Evolutionary conservation across 805 yeast genomes (phyloP).

Genomic region (Cyberlindnera suaveolens): DNA sequence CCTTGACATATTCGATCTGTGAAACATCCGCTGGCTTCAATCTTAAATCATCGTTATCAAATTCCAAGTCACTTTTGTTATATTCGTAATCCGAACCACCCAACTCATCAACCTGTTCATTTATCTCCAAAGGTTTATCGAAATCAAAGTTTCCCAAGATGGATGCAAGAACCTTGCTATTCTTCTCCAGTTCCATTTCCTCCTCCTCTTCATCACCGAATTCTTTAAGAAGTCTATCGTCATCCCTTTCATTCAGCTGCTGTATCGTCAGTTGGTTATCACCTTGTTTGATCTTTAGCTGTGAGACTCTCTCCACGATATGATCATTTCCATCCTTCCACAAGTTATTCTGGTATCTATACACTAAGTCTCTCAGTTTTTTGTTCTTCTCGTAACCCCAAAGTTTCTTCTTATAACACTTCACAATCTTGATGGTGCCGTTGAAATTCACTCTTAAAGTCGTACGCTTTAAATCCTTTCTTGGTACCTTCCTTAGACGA

Average conservation of each 20-base stretch:
- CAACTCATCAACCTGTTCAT: conserved; percentile 34
- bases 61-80: conserved; percentile 31
- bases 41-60: conserved; percentile 30
- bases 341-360: conserved; percentile 52
- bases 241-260: conserved; percentile 10
- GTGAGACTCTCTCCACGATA: conserved; percentile 53
- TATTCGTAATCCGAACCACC: conserved; percentile 42
- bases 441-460: conserved; percentile 60
- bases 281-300: conserved; percentile 14
- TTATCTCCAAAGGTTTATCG: conserved; percentile 41
- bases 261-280: conserved; percentile 8
- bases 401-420: conserved; percentile 66
- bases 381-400: conserved; percentile 87
- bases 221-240: conserved; percentile 13
- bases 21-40: conserved; percentile 7
- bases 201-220: conserved; percentile 31
- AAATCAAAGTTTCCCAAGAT: conserved; percentile 45
- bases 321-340: conserved; percentile 83
- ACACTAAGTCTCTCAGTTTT: conserved; percentile 54
- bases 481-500: conserved; percentile 48
- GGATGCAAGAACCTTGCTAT: conserved; percentile 39
- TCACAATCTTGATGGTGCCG: conserved; percentile 50
- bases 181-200: conserved; percentile 37
- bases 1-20: conserved; percentile 24
- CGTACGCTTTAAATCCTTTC: conserved; percentile 46